Base-by-base conservation (phyloP, 768 basidiomycete species). In the Pholiota microspora region DNA sequence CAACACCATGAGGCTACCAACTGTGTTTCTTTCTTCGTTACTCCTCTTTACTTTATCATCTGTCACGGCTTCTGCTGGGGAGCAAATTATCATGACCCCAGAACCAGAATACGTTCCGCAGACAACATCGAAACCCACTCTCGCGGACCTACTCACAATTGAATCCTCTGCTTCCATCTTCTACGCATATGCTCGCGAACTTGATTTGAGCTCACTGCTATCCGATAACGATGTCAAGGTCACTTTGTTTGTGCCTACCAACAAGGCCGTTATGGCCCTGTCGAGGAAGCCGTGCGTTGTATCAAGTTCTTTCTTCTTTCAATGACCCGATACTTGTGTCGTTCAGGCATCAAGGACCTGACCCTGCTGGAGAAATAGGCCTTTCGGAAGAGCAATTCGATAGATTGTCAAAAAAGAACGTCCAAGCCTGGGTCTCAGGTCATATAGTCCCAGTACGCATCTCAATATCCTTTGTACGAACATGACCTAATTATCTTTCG, bases 241-340 rank as follows among this genome's bases (percentile, higher is more conserved):
- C 51, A 92, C 92, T 0, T 49, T 95, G 8, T 77, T 96, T 38
- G 92, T 86, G 4, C 93, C 93, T 0, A 90, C 88, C 23, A 94
- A 96, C 69, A 89, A 87, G 68, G 93, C 92, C 7, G 83, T 94
- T 13, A 91, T 93, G 82, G 85, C 85, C 3, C 72, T 94, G 50
- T 67, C 84, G 2, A 73, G 84, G 63, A 94, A 94, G 70, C 93
- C 93, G 90, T 94, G 70, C 71, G 89, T 76, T 27, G 8, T 28
- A n/a, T 2, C 7, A 15, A 9, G 23, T 44, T 12, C 46, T n/a
- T 36, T 28, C 25, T 15, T 32, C 4, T 13, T 13, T 28, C 5
- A 4, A n/a, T 8, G 13, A 42, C 7, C 12, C 36, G 29, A 23
- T 25, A 2, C 27, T 55, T 48, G 24, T 25, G 49, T 48, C 23